phyloP scores from a whole-genome alignment of 2,329 filamentous ascomycete species.

The Boeremia lycopersici region DNA sequence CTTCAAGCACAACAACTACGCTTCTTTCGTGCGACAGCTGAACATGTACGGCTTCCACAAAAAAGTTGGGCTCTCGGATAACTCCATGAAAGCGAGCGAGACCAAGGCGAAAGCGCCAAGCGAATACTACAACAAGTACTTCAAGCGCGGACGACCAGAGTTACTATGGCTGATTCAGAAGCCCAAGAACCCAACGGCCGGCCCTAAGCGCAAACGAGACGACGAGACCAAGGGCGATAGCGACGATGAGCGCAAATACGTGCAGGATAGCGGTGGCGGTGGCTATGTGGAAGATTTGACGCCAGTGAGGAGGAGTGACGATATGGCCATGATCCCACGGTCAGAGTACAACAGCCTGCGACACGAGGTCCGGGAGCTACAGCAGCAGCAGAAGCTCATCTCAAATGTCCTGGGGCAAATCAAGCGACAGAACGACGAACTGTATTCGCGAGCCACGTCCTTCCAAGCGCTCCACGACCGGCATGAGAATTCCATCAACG shows the following conservation, averaged over 20 bases:
- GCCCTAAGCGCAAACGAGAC: conserved; percentile 55
- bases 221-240: conserved; percentile 72
- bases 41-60: conserved; percentile 64
- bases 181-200: conserved; percentile 71
- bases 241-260: conserved; percentile 63
- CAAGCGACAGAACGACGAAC: conserved; percentile 82
- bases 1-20: conserved; percentile 82
- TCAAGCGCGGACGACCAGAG: conserved; percentile 89
- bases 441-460: conserved; percentile 84
- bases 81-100: conserved; percentile 96
- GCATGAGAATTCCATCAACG: conserved; percentile 98
- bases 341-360: conserved; percentile 80
- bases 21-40: conserved; percentile 75
- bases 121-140: conserved; percentile 97
- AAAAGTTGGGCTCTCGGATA: conserved; percentile 78
- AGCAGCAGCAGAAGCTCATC: conserved; percentile 85
- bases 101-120: conserved; percentile 97
- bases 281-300: conserved; percentile 51
- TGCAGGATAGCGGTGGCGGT: conserved; percentile 52
- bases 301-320: conserved; percentile 46
- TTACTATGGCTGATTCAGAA: conserved; percentile 96
- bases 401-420: conserved; percentile 80
- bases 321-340: conserved; percentile 62
- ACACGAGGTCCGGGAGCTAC: conserved; percentile 79
- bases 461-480: conserved; percentile 92